phyloP scores from a whole-genome alignment of 1,284 basidiomycete genomes.

The Ceratobasidium theobromae region DNA sequence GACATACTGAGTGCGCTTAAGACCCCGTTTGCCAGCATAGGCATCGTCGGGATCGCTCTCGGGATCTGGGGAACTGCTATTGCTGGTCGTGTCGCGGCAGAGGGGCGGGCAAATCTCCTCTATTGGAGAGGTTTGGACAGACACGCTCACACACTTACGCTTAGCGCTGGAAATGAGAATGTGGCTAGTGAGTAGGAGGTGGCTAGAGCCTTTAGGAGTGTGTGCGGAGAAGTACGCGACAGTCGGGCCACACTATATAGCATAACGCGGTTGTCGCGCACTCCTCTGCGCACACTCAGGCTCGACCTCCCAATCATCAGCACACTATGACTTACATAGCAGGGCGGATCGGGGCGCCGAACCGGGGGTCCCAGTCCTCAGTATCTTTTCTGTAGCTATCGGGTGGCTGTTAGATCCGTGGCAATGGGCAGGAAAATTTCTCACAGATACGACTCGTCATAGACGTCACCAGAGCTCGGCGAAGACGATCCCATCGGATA shows the following conservation, averaged over 20 bases:
- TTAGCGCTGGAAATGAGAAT: background rate
- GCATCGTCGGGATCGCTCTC: constrained; percentile 17
- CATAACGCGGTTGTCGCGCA: no score
- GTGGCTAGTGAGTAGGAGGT: constrained; percentile 7
- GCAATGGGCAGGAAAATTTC: background rate
- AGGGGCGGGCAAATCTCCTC: background rate
- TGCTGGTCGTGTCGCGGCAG: constrained; percentile 4
- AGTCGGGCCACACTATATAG: background rate
- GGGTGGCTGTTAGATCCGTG: background rate
- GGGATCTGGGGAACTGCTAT: constrained; percentile 1
- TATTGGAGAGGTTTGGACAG: constrained; percentile 13
- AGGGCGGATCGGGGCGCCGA: constrained; percentile 10
- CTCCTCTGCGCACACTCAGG: constrained; percentile 2
- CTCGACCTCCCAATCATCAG: background rate
- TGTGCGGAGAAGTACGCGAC: background rate
- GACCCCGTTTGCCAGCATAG: background rate
- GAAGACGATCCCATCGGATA: background rate
- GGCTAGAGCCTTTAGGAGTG: constrained; percentile 11
- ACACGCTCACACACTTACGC: constrained; percentile 2
- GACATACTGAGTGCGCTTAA: constrained; percentile 14
- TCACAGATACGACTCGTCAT: constrained; percentile 3
- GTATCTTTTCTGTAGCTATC: constrained; percentile 5
- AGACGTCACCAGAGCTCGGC: background rate
- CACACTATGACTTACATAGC: background rate
- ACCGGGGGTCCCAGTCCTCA: constrained; percentile 6